phyloP scores from a whole-genome alignment of 805 yeast genomes.

The Pichia nakasei region DNA sequence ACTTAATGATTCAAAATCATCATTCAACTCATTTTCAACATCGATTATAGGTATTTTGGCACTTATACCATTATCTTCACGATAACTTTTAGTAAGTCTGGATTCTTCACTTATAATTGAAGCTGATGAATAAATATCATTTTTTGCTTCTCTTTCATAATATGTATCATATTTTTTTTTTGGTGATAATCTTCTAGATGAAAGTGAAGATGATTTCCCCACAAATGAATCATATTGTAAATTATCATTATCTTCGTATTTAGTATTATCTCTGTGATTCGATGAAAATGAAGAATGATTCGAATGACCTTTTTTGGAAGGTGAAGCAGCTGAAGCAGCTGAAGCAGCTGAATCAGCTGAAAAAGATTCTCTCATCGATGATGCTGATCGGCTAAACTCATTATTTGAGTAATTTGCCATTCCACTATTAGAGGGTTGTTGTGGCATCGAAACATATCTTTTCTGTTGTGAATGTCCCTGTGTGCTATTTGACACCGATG shows the following conservation, averaged over 20 bases:
- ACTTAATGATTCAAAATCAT: not conserved
- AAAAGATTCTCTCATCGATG: no score
- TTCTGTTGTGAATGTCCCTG: not conserved
- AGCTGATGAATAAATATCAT: slow-evolving; percentile 16
- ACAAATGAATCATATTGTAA: slow-evolving; percentile 2
- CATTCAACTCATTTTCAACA: slow-evolving; percentile 5
- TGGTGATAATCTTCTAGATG: not conserved
- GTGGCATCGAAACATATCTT: not conserved
- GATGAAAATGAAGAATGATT: not conserved
- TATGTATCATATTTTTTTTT: not conserved
- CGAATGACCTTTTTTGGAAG: not conserved
- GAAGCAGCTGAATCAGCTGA: no score
- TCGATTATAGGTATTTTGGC: slow-evolving; percentile 16
- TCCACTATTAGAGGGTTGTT: not conserved
- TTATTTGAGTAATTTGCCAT: not conserved
- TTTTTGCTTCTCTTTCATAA: not conserved
- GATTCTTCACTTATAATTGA: slow-evolving; percentile 7
- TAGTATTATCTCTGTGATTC: not conserved
- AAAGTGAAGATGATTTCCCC: not conserved
- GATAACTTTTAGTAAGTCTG: not conserved
- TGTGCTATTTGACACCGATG: not conserved
- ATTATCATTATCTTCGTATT: not conserved
- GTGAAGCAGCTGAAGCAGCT: no score
- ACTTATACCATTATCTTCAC: not conserved
- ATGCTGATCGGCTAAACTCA: no score